A percentile compares a stretch with the other conserved stretches of the same genome.
These are phyloP conservation scores for Aureobasidium sp. DNA, from an alignment of 2,329 filamentous ascomycete genomes.

Conservation along the genomic window DNA sequence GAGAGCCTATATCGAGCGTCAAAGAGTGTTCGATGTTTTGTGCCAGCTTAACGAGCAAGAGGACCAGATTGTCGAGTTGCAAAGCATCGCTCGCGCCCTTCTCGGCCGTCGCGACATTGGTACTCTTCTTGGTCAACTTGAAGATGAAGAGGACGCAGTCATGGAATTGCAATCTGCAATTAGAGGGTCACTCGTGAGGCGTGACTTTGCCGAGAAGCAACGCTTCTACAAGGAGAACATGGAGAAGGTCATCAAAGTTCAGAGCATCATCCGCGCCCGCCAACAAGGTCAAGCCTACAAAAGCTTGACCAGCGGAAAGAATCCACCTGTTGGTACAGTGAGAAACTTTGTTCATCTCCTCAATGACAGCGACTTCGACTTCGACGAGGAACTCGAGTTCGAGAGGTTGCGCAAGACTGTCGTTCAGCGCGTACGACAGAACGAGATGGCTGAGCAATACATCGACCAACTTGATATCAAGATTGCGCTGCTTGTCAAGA, in stretches of 20 bases:
- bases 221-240: constrained; percentile 92
- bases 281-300: constrained; percentile 98
- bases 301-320: constrained; percentile 90
- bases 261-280: constrained; percentile 90
- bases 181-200: constrained; percentile 66
- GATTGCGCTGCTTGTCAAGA: constrained; percentile 95
- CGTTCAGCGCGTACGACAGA: constrained; percentile 93
- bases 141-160: constrained; percentile 74
- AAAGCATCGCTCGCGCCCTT: constrained; percentile 72
- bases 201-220: constrained; percentile 74
- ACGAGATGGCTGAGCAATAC: constrained; percentile 95
- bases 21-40: constrained; percentile 56
- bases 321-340: constrained; percentile 90
- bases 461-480: constrained; percentile 99
- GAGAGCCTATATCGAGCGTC: constrained; percentile 59
- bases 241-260: constrained; percentile 97
- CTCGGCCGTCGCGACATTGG: constrained; percentile 68
- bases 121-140: constrained; percentile 66
- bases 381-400: constrained; percentile 97
- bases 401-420: constrained; percentile 92
- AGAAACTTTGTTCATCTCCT: constrained; percentile 97
- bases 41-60: constrained; percentile 64
- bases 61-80: constrained; percentile 60
- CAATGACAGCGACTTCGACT: constrained; percentile 97
- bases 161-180: constrained; percentile 67